Evolutionary conservation across 73 alveolate genomes (phyloP).

Genomic region (Tetrahymena malaccensis): DNA sequence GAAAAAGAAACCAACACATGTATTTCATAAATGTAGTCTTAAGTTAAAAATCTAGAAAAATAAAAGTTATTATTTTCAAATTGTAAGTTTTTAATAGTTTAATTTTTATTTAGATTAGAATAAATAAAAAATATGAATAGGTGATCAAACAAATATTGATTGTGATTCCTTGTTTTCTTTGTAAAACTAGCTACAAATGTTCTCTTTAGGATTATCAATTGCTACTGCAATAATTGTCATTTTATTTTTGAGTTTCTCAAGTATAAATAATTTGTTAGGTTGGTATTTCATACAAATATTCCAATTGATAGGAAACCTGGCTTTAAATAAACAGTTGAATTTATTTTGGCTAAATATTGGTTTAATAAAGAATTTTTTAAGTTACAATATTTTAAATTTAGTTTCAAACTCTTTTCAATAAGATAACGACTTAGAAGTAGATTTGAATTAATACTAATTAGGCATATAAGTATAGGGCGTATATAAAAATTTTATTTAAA

Average conservation of each 20-base stretch:
- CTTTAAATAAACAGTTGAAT: neutral
- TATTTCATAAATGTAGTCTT: neutral
- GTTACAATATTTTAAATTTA: too few species aligned
- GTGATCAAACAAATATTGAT: neutral
- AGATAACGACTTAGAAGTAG: neutral
- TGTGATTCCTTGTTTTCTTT: neutral
- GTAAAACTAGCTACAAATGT: neutral
- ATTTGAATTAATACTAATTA: too few species aligned
- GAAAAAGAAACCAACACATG: neutral
- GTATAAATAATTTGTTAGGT: neutral
- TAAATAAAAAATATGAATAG: neutral
- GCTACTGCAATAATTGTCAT: neutral
- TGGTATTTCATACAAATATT: neutral
- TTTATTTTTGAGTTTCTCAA: neutral
- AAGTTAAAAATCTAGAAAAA: neutral
- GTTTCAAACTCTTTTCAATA: neutral
- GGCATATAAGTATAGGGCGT: neutral
- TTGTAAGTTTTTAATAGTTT: neutral
- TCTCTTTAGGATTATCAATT: neutral
- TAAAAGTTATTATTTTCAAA: neutral
- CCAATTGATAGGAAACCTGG: neutral
- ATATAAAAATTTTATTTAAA: too few species aligned
- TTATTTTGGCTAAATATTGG: neutral
- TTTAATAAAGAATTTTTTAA: neutral
- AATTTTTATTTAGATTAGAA: too few species aligned